Evolutionary conservation across 257 asterid species (phyloP).

Genomic region (Rubia yunnanensis): DNA sequence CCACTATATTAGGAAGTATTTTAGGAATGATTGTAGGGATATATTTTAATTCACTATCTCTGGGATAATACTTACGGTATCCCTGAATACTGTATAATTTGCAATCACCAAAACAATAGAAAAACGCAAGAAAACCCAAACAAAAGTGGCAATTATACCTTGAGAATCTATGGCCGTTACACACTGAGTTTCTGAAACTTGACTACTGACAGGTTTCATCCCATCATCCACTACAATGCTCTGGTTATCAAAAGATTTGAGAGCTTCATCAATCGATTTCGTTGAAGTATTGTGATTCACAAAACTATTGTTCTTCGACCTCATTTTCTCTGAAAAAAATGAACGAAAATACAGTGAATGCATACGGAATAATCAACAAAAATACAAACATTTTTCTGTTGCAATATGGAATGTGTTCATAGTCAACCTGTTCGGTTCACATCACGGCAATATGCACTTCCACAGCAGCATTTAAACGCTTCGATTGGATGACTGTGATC

Average conservation of each 20-base stretch:
- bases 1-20: no score
- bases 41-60: no score
- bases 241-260: neutral
- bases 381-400: neutral
- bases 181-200: neutral
- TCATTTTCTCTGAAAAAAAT: neutral
- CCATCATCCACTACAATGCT: neutral
- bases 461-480: constrained; percentile 53
- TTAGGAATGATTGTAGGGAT: no score
- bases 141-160: neutral
- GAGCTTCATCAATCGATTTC: neutral
- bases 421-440: neutral
- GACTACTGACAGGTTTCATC: neutral
- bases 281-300: no score
- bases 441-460: constrained; percentile 44
- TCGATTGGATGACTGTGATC: constrained; percentile 44
- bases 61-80: no score
- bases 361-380: neutral
- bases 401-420: neutral
- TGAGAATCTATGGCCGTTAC: neutral
- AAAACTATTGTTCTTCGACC: neutral
- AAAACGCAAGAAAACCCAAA: neutral
- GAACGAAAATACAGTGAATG: neutral
- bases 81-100: no score
- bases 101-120: neutral